phyloP scores from a whole-genome alignment of 345 rosid genomes.

The Aquilaria sinensis region DNA sequence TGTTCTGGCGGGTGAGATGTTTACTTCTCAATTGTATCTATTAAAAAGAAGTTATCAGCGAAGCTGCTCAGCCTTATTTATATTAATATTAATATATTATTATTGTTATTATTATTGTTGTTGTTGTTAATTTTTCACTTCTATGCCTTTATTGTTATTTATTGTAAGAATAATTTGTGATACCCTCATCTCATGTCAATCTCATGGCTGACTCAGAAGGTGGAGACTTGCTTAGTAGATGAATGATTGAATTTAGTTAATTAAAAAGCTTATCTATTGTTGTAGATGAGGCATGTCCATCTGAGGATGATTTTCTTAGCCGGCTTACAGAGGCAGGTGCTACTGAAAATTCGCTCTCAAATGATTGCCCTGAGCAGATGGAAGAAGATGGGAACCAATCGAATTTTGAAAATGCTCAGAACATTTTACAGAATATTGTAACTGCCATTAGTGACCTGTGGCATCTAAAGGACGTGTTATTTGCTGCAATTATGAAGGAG shows the following conservation, averaged over 20 bases:
- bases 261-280: slow-evolving; percentile 17
- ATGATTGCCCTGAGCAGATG: slow-evolving; percentile 33
- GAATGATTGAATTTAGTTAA: too few relatives aligned
- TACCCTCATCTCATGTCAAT: too few relatives aligned
- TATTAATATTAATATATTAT: too few relatives aligned
- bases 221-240: too few relatives aligned
- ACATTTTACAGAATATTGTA: slow-evolving; percentile 45
- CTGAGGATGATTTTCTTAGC: slow-evolving; percentile 55
- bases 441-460: slow-evolving; percentile 50
- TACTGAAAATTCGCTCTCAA: slow-evolving; percentile 66
- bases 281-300: slow-evolving; percentile 42
- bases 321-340: slow-evolving; percentile 83
- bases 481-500: slow-evolving; percentile 40
- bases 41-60: too few relatives aligned
- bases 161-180: neutral
- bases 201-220: too few relatives aligned
- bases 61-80: too few relatives aligned
- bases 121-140: slow-evolving; percentile 1
- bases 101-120: too few relatives aligned
- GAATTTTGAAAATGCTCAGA: slow-evolving; percentile 32
- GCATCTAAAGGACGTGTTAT: slow-evolving; percentile 54
- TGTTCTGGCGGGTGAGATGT: slow-evolving; percentile 39
- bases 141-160: neutral
- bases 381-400: slow-evolving; percentile 37
- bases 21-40: too few relatives aligned